Base-by-base conservation (phyloP, 2,329 filamentous ascomycete species). In the Alternaria panax region DNA sequence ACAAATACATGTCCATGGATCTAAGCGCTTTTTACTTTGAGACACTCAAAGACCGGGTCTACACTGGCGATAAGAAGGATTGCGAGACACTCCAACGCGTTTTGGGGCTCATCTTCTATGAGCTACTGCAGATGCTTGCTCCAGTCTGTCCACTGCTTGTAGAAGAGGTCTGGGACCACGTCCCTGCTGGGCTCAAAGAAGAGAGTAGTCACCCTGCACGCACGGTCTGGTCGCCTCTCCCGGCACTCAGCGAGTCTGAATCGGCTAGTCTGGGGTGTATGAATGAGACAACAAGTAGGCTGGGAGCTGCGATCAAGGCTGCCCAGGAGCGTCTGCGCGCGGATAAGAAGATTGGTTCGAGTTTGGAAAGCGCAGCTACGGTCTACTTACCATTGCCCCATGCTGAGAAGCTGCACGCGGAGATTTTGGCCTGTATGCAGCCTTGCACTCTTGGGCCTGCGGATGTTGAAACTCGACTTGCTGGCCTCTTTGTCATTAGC, bases 1-100 rank as follows among this genome's bases (percentile, higher is more conserved):
- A 93, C 77, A 86, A 87, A 63, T 97, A 93, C 89, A 85, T 96
- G 59, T 88, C 88, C 55, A 88, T 85, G 24, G 92, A 97, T 67
- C 84, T 99, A 24, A 97, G 93, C 0, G 90, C 94, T 0, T 96
- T 97, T 77, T 99, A 98, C 77, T 87, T 99, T 57, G 95, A 99
- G 78, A 88, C 91, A 0, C 84, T 93, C 69, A 99, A 99, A 78
- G 95, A 99, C 72, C 85, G 92, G 3, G 83, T 98, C 1, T 99
- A 99, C 81, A 95, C 93, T 45, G 92, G 91, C 28, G 86, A 89
- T 60, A 86, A 86, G 14, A 84, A 86, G 14, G 90, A 90, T 46
- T 82, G 87, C 52, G 72, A 81, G 25, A 81, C 82, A 22, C 84
- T 86, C 1, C 87, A 90, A 66, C 83, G 80, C 5, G 83, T 86